These are phyloP conservation scores for Sporodiniella umbellata DNA, from an alignment of 371 early-diverging fungal genomes.

Conservation along the genomic window DNA sequence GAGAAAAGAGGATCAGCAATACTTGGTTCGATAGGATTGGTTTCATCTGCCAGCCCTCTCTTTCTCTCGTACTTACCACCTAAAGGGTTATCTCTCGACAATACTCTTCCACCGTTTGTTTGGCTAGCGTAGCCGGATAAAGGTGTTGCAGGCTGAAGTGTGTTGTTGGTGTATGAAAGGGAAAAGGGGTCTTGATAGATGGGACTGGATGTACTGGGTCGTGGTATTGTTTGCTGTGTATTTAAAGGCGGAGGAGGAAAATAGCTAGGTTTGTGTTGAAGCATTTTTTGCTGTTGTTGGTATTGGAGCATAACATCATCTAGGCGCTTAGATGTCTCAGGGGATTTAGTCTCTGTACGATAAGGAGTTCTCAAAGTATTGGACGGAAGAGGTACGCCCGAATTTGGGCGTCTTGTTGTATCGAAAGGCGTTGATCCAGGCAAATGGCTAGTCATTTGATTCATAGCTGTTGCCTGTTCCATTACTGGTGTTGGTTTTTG, in stretches of 20 bases:
- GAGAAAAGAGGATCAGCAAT: conserved; percentile 32
- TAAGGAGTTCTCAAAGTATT: conserved; percentile 22
- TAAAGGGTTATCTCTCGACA: conserved; percentile 29
- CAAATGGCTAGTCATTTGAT: conserved; percentile 9
- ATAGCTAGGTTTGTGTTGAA: conserved; percentile 28
- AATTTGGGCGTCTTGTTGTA: conserved; percentile 8
- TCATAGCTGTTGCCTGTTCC: background rate
- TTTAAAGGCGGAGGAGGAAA: conserved; percentile 1
- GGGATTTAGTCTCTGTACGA: conserved; percentile 41
- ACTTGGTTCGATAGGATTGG: conserved; percentile 22
- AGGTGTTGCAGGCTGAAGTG: conserved; percentile 6
- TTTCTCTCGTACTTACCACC: conserved; percentile 35
- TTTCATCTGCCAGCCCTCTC: conserved; percentile 21
- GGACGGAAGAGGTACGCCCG: conserved; percentile 33
- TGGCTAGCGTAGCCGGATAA: conserved; percentile 28
- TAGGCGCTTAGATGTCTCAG: conserved; percentile 46
- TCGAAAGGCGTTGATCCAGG: conserved; percentile 12
- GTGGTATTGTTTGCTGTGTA: conserved; percentile 4
- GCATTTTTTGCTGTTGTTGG: conserved; percentile 44
- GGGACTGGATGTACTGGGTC: conserved; percentile 7
- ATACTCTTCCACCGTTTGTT: conserved; percentile 29
- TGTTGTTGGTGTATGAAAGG: background rate
- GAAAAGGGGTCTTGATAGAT: conserved; percentile 2
- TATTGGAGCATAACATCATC: conserved; percentile 54
- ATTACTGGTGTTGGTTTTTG: conserved; percentile 6